These are phyloP conservation scores for Chlamydomonas reinhardtii DNA, from an alignment of 163 green algal genomes.

Conservation along the genomic window DNA sequence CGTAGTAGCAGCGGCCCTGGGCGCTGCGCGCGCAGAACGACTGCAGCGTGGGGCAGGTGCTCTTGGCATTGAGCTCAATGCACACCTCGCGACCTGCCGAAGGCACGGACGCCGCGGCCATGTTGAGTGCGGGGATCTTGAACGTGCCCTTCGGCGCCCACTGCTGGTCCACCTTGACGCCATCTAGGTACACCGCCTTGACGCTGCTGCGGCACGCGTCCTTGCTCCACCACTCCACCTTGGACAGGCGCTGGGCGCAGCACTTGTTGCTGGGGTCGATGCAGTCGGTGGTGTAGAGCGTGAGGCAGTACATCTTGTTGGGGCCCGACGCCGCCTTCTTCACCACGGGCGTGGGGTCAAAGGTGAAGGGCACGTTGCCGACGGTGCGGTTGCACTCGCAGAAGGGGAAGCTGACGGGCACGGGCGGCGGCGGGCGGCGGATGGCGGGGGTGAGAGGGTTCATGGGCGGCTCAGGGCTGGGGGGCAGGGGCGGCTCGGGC, in stretches of 20 bases:
- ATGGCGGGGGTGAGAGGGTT: background rate
- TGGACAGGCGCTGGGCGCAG: constrained; percentile 5
- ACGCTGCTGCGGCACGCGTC: constrained; percentile 30
- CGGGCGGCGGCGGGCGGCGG: too few relatives aligned
- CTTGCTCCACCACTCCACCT: constrained; percentile 36
- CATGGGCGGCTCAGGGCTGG: background rate
- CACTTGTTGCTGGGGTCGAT: constrained; percentile 6
- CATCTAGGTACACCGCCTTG: background rate
- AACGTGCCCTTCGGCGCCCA: constrained; percentile 1
- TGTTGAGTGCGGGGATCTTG: constrained; percentile 26
- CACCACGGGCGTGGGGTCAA: constrained; percentile 7
- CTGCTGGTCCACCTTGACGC: constrained; percentile 33
- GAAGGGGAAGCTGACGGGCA: constrained; percentile 17
- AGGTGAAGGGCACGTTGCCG: constrained; percentile 30
- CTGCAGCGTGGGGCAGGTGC: constrained; percentile 18
- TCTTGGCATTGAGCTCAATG: constrained; percentile 8
- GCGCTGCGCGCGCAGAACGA: constrained; percentile 1
- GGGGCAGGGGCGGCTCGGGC: too few relatives aligned
- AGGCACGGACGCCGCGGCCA: background rate
- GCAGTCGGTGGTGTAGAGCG: background rate
- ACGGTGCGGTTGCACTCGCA: constrained; percentile 43
- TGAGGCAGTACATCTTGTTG: constrained; percentile 34
- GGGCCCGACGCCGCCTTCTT: background rate
- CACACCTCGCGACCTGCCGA: constrained; percentile 2
- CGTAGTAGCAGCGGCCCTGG: constrained; percentile 20